Evolutionary conservation across 2,329 filamentous ascomycete genomes (phyloP).

Genomic region (Grosmannia huntii): DNA sequence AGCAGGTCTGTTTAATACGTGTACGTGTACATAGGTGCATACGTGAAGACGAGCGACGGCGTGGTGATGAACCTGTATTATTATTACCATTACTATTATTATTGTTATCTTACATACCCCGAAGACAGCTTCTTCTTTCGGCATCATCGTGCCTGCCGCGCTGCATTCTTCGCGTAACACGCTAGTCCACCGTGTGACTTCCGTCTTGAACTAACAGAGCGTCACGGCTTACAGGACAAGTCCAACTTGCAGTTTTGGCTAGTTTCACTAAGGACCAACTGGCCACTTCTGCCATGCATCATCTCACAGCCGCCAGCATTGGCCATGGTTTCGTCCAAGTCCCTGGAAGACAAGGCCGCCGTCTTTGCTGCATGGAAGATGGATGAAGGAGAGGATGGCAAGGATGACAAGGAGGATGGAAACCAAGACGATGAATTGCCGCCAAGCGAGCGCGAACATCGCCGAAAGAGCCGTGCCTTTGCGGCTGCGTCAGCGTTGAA

Average conservation of each 20-base stretch:
- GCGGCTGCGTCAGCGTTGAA: conserved; percentile 8
- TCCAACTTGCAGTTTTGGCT: neutral
- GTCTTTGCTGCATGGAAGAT: conserved; percentile 1
- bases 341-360: conserved; percentile 5
- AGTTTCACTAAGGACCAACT: neutral
- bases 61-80: neutral
- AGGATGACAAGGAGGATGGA: neutral
- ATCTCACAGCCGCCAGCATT: neutral
- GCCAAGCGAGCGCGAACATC: conserved; percentile 19
- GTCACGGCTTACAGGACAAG: neutral
- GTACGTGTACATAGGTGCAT: neutral
- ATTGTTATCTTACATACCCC: no score
- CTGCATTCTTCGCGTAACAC: neutral
- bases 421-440: neutral
- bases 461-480: conserved; percentile 19
- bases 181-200: neutral
- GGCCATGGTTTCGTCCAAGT: neutral
- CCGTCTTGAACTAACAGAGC: neutral
- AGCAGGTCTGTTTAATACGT: neutral
- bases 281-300: neutral
- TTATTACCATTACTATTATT: neutral
- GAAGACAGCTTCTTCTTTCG: neutral
- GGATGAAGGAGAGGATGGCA: neutral
- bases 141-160: neutral
- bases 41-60: neutral